Evolutionary conservation across 129 eudicot genomes (phyloP), one percentile per base, ranked within the genome.

Genomic region (Flaveria sonorensis): DNA sequence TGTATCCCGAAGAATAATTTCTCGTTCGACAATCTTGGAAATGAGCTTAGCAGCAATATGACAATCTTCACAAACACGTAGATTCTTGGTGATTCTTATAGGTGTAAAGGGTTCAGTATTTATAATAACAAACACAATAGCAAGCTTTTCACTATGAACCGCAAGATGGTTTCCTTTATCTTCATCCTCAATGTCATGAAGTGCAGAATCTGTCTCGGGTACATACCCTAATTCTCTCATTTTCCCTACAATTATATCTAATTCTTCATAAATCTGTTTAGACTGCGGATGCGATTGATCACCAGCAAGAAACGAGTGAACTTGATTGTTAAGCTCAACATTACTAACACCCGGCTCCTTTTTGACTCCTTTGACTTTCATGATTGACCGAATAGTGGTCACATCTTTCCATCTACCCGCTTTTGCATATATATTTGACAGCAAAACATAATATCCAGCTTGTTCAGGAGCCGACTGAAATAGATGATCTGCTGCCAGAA

Each of bases 371-470:
- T 77, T 88, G 21, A 68, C 86, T 77, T 83, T 89, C 96, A 92
- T 92, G 53, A 86, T 72, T 71, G 87, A 82, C 26, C 98, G 89
- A 77, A 90, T 62, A 5, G 46, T 24, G 5, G 92, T 71, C 68
- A 92, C 98, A 28, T 90, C 92, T 73, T 86, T 85, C 93, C 96
- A 92, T 85, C 91, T 82, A 32, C 96, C 98, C 3, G 94, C 94
- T 86, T 92, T 92, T 42, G 98, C 96, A 57, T 88, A 90, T n/a
- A 92, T 92, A 77, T 92, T 92, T 30, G 98, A 92, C 63, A 92
- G 51, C 79, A 92, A 65, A 39, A 90, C 98, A 76, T 88, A 89
- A 82, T 92, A 92, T 30, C 93, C 98, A 45, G 96, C 88, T 73
- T 92, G 90, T 73, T 83, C 82, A 1, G 97, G 97, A 43, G 79